Base-by-base conservation (phyloP, 192 early-diverging fungal genomes). In the Podila clonocystis region DNA sequence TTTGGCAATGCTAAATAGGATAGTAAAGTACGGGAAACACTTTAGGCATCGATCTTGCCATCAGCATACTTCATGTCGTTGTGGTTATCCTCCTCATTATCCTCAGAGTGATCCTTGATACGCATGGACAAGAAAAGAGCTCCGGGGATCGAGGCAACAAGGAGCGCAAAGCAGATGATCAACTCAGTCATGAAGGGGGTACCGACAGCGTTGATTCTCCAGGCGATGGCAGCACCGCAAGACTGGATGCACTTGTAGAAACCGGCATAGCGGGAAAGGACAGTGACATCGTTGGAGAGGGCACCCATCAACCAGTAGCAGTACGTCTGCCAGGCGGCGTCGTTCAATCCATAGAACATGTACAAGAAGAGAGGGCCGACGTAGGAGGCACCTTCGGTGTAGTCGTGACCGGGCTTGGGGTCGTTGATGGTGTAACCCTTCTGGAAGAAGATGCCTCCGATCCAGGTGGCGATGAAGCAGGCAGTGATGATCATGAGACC, bases 191-290 rank as follows among this genome's bases (percentile, higher is more conserved):
- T 30, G 45, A 48, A 75, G 9, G 36, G 6, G 2, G 66, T 75
- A 3, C 7, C 9, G 3, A 67, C 22, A 49, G 91, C 87, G 65
- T 89, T 90, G 59, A 92, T 66, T 67, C 90, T 88, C 86, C 90
- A 89, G 11, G 89, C 82, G 45, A 93, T 85, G 55, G 90, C 92
- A 52, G 74, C 86, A n/a, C 87, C 91, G 65, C 89, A 87, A 68
- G 89, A 91, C 87, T 95, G 94, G 58, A 94, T 91, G 60, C 90
- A 91, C 87, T 95, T 95, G 91, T 95, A 95, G 86, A 91, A 94
- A 9, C 93, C 94, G 67, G 88, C 86, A 70, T 90, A 93, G 60
- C 91, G 90, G 33, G 92, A 84, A 61, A 89, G 83, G 69, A 84
- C 77, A 72, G 87, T 86, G 68, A 86, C 85, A 83, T 95, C 91